Evolutionary conservation across 768 basidiomycete genomes (phyloP).

Genomic region (Albatrellus ellisii): DNA sequence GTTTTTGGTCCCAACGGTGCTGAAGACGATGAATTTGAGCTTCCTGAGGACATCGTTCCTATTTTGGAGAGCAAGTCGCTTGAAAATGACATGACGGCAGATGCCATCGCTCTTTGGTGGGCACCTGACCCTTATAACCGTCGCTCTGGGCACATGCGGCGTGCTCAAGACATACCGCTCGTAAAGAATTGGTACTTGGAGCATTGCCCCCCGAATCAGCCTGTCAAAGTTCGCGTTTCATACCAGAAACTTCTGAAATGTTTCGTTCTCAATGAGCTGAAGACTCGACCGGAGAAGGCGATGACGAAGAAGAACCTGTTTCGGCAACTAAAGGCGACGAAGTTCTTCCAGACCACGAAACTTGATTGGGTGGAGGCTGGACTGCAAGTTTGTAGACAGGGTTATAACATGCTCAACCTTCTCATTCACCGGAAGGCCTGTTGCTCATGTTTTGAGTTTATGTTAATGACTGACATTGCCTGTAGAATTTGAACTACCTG

Average conservation of each 20-base stretch:
- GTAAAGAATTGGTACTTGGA: slow-evolving; percentile 99
- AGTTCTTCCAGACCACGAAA: slow-evolving; percentile 98
- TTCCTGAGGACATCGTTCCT: slow-evolving; percentile 65
- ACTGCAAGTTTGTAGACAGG: slow-evolving; percentile 95
- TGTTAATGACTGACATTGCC: slow-evolving; percentile 3
- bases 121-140: slow-evolving; percentile 93
- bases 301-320: slow-evolving; percentile 98
- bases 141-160: slow-evolving; percentile 82
- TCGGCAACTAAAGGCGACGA: slow-evolving; percentile 92
- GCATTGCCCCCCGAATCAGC: slow-evolving; percentile 91
- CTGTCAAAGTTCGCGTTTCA: slow-evolving; percentile 97
- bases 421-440: slow-evolving; percentile 93
- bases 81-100: slow-evolving; percentile 86
- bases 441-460: neutral
- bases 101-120: slow-evolving; percentile 98
- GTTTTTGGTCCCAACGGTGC: slow-evolving; percentile 81
- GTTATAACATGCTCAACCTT: slow-evolving; percentile 98
- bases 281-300: slow-evolving; percentile 81
- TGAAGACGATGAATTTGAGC: slow-evolving; percentile 79
- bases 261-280: slow-evolving; percentile 90
- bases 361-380: slow-evolving; percentile 99
- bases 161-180: slow-evolving; percentile 90
- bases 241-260: slow-evolving; percentile 97
- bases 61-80: slow-evolving; percentile 72
- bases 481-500: slow-evolving; percentile 79